Percentiles rank a stretch among this genome's conserved stretches.
Evolutionary conservation across 2,329 filamentous ascomycete species (phyloP).

Genomic region (Hymenotorrendiella dingleyae): DNA sequence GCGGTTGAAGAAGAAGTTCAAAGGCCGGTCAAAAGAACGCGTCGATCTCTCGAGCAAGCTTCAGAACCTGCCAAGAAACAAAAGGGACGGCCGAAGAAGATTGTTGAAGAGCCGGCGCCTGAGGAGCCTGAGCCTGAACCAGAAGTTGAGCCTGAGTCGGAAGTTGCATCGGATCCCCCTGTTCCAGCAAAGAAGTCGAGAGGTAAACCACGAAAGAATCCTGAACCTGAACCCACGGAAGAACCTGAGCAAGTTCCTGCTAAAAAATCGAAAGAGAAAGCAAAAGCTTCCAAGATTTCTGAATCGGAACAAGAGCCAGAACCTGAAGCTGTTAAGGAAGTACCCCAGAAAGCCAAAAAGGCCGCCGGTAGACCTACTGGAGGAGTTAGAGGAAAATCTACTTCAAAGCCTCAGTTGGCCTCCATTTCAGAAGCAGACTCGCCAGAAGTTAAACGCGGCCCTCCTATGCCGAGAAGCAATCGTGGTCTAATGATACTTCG

Average conservation of each 20-base stretch:
- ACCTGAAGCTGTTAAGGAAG: neutral
- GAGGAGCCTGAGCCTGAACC: slow-evolving; percentile 6
- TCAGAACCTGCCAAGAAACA: slow-evolving; percentile 23
- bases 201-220: too few relatives aligned
- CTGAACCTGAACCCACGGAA: neutral
- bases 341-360: slow-evolving; percentile 10
- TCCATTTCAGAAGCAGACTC: slow-evolving; percentile 23
- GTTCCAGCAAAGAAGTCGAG: too few relatives aligned
- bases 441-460: slow-evolving; percentile 27
- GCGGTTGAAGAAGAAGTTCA: slow-evolving; percentile 23
- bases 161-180: neutral
- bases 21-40: slow-evolving; percentile 12
- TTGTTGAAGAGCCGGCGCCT: slow-evolving; percentile 15
- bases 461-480: slow-evolving; percentile 37
- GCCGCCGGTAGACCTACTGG: slow-evolving; percentile 10
- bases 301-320: slow-evolving; percentile 6
- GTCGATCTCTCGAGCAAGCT: slow-evolving; percentile 11
- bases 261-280: slow-evolving; percentile 2
- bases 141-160: neutral
- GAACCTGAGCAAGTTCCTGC: neutral
- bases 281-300: too few relatives aligned
- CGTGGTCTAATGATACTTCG: slow-evolving; percentile 45
- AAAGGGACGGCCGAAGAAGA: slow-evolving; percentile 23
- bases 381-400: slow-evolving; percentile 5
- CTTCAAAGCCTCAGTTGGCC: slow-evolving; percentile 17